Base-by-base conservation (phyloP, 352 stramenopile species). In the Globisporangium apiculatum region DNA sequence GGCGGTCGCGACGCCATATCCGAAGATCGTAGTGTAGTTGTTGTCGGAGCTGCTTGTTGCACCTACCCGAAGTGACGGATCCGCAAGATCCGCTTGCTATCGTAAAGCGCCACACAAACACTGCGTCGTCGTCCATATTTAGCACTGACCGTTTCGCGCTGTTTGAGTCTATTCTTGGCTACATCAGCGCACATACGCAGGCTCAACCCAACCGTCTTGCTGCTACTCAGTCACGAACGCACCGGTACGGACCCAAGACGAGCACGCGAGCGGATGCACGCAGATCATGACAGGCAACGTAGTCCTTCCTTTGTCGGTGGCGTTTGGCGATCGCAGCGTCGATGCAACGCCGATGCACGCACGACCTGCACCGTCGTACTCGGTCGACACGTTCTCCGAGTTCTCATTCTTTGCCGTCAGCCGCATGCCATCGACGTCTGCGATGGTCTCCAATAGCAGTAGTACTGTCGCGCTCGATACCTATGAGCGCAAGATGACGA, bases 311-410 rank as follows among this genome's bases (percentile, higher is more conserved):
- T 52, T 43, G 6, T 4, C 52, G 17, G 51, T 46, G 17, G 15
- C 40, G 7, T 14, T 8, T 31, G 24, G 24, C 24, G 24, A 31
- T 1, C 12, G 42, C 10, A 17, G 45, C 45, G 9, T 12, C 6
- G 37, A 11, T 8, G 15, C 24, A 10, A 24, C 12, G 14, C 17
- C 36, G 40, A 48, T 43, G 5, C 59, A 41, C 5, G 46, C 65
- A 31, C 59, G 47, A 5, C 42, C 15, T 8, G 45, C 24, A 35
- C 43, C 52, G 18, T 58, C 53, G 15, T 86, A 85, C 55, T 80
- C 75, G 4, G 67, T 87, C 18, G 75, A 87, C 59, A 65, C 73
- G 35, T 86, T 89, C 62, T 67, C 71, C 1, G 75, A 87, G 42
- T 77, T 65, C 56, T 87, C 75, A 4, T 62, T 66, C 14, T 57